A percentile compares a stretch with the other conserved stretches of the same genome.
These are phyloP conservation scores for Russula sp. DNA, from an alignment of 768 basidiomycete species.

Conservation along the genomic window DNA sequence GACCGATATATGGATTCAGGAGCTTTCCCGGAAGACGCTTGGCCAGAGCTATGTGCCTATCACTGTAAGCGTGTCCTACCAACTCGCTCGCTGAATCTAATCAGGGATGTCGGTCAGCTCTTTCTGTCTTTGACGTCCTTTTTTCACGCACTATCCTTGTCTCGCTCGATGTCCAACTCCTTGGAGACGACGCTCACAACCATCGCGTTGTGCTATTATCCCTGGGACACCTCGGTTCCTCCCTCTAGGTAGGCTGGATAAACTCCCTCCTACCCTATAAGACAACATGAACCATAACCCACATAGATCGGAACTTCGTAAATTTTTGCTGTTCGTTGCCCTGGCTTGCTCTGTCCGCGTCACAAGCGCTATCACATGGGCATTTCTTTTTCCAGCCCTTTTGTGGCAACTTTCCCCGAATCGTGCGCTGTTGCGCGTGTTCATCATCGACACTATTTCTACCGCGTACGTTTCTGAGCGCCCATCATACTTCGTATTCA, in stretches of 20 bases:
- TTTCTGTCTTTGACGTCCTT: constrained; percentile 81
- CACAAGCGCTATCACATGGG: constrained; percentile 86
- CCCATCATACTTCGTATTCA: constrained; percentile 5
- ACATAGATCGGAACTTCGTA: constrained; percentile 37
- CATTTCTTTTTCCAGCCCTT: constrained; percentile 59
- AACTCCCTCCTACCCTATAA: background rate
- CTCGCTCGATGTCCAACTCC: constrained; percentile 90
- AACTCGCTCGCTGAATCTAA: background rate
- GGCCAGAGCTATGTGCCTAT: constrained; percentile 56
- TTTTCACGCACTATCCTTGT: constrained; percentile 80
- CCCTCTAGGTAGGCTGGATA: constrained; percentile 30
- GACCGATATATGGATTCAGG: constrained; percentile 73
- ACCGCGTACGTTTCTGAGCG: constrained; percentile 44
- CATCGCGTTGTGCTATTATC: constrained; percentile 73
- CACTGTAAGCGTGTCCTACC: constrained; percentile 52
- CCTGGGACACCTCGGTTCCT: constrained; percentile 48
- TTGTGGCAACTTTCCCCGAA: constrained; percentile 52
- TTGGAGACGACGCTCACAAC: constrained; percentile 85
- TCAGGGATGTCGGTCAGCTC: constrained; percentile 45
- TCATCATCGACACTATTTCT: constrained; percentile 42
- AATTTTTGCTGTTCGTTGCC: constrained; percentile 59
- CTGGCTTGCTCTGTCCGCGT: constrained; percentile 81
- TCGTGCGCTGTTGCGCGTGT: constrained; percentile 33
- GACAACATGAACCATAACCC: constrained; percentile 16
- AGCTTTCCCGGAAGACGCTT: constrained; percentile 55